phyloP scores from a whole-genome alignment of 2,329 filamentous ascomycete species.

The Aspergillus aculeatinus region DNA sequence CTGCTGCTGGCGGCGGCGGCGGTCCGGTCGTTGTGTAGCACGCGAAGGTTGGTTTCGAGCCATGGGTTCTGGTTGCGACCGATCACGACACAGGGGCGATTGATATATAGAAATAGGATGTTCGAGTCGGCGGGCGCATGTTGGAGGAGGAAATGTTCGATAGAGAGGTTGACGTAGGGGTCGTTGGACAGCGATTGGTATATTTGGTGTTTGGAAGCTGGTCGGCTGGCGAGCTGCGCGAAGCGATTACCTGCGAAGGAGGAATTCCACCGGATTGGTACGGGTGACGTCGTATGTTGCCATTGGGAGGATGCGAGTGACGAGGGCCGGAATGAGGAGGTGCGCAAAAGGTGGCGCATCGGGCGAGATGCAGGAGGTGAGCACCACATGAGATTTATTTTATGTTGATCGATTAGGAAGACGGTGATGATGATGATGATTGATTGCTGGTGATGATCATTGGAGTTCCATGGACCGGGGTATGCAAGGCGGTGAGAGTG shows the following conservation, averaged over 20 bases:
- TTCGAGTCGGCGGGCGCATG: conserved; percentile 69
- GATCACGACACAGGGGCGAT: conserved; percentile 82
- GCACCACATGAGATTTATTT: neutral
- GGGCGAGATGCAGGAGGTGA: conserved; percentile 12
- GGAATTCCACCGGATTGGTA: conserved; percentile 28
- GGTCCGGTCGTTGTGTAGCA: conserved; percentile 50
- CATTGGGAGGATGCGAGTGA: neutral
- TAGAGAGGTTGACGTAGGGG: conserved; percentile 86
- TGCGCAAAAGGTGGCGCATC: conserved; percentile 26
- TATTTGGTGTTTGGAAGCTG: conserved; percentile 56
- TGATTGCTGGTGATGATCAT: neutral
- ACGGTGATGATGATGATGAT: neutral
- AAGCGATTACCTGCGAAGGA: conserved; percentile 32
- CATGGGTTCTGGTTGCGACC: conserved; percentile 98
- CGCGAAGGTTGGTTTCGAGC: conserved; percentile 77
- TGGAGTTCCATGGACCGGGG: neutral
- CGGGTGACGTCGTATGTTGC: neutral
- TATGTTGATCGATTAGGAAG: neutral
- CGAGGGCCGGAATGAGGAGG: conserved; percentile 20
- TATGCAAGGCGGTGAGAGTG: neutral
- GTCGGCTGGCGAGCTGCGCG: conserved; percentile 34
- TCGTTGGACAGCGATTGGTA: conserved; percentile 69
- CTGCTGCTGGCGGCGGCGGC: conserved; percentile 15
- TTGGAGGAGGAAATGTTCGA: conserved; percentile 86
- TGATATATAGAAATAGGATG: conserved; percentile 83